A percentile compares a stretch with the other conserved stretches of the same genome.
Conservation (phyloP, 306 rosid genomes). For the Glycine tomentella region DNA sequence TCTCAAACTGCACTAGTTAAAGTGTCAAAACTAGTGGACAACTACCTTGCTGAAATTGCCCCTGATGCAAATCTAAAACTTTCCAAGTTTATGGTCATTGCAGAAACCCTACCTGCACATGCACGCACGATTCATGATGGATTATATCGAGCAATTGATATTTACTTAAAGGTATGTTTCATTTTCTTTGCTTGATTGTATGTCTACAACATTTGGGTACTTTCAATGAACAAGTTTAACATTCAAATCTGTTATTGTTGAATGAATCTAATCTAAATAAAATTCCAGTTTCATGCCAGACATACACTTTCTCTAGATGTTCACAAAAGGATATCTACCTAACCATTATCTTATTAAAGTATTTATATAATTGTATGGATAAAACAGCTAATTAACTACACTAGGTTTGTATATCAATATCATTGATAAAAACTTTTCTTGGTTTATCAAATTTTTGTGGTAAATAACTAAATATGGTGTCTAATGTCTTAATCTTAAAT, state of each 20-base stretch:
- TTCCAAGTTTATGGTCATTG: constrained; percentile 80
- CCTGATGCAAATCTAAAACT: constrained; percentile 98
- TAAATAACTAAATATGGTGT: neutral
- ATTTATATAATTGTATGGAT: neutral
- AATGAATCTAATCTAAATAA: neutral
- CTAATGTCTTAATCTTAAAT: constrained; percentile 18
- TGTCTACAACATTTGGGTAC: neutral
- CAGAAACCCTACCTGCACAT: constrained; percentile 89
- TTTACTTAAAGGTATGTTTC: constrained; percentile 82
- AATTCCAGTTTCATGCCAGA: neutral
- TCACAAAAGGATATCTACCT: neutral
- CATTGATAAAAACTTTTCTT: constrained; percentile 11
- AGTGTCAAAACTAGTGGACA: constrained; percentile 88
- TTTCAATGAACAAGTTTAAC: neutral
- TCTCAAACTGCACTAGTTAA: constrained; percentile 83
- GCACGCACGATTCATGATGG: constrained; percentile 93
- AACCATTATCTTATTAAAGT: neutral
- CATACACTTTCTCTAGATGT: constrained; percentile 10
- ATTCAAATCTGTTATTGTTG: neutral
- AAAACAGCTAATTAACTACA: neutral
- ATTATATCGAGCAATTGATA: constrained; percentile 88
- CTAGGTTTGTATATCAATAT: neutral
- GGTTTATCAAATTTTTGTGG: constrained; percentile 4
- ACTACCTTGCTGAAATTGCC: constrained; percentile 95
- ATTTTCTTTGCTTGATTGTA: constrained; percentile 20